Evolutionary conservation across 2,329 filamentous ascomycete species (phyloP).

Genomic region (Verticillium tricorpus): DNA sequence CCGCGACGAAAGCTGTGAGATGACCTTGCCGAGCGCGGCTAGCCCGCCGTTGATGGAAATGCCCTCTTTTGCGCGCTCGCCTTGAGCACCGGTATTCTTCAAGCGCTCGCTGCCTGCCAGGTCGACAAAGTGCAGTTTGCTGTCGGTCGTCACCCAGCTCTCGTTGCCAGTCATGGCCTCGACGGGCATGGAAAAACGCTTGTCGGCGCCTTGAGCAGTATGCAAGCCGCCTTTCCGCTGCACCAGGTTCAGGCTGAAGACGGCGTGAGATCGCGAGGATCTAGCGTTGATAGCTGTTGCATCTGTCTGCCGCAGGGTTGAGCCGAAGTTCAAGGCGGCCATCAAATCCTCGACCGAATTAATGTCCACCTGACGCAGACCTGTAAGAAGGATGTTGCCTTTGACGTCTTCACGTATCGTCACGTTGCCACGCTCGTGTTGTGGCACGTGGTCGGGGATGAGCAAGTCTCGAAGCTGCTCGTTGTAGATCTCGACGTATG

Average conservation of each 20-base stretch:
- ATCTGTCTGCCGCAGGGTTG: conserved; percentile 91
- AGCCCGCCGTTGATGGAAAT: conserved; percentile 98
- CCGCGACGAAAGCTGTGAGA: conserved; percentile 91
- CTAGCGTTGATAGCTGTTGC: conserved; percentile 96
- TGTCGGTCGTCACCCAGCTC: conserved; percentile 80
- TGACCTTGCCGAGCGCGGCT: conserved; percentile 93
- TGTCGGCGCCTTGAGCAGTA: conserved; percentile 59
- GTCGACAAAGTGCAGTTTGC: conserved; percentile 98
- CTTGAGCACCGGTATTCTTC: conserved; percentile 95
- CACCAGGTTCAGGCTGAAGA: conserved; percentile 91
- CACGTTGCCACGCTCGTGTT: conserved; percentile 70
- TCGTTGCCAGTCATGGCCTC: conserved; percentile 71
- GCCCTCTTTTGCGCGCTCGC: conserved; percentile 89
- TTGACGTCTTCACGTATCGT: conserved; percentile 91
- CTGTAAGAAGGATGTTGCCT: conserved; percentile 90
- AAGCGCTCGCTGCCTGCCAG: conserved; percentile 92
- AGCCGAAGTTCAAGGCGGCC: conserved; percentile 85
- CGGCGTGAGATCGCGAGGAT: conserved; percentile 94
- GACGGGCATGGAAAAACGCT: conserved; percentile 79
- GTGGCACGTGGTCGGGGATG: conserved; percentile 66
- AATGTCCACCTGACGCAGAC: conserved; percentile 80
- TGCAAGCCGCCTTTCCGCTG: conserved; percentile 67
- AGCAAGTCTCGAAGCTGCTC: conserved; percentile 90
- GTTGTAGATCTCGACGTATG: conserved; percentile 97
- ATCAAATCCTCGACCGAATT: conserved; percentile 90